A percentile compares a stretch with the other conserved stretches of the same genome.
Conservation (phyloP, 306 rosid species). For the Trifolium pratense region DNA sequence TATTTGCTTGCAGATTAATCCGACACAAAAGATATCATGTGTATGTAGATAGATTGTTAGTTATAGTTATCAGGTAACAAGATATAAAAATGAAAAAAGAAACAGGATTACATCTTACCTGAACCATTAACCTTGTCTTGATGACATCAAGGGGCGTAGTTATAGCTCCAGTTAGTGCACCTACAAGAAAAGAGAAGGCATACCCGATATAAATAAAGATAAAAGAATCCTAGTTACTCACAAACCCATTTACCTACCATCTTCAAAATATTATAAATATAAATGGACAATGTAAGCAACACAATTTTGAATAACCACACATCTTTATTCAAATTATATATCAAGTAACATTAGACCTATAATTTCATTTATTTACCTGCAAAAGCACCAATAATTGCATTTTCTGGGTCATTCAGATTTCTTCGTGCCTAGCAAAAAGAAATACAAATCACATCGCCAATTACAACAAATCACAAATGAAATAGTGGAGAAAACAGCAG, state of each 20-base stretch:
- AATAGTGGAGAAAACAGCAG: slow-evolving; percentile 36
- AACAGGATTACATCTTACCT: slow-evolving; percentile 54
- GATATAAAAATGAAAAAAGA: background rate
- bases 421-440: slow-evolving; percentile 67
- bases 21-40: slow-evolving; percentile 2
- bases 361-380: slow-evolving; percentile 64
- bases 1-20: slow-evolving; percentile 31
- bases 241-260: background rate
- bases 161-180: slow-evolving; percentile 93
- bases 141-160: slow-evolving; percentile 97
- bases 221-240: slow-evolving; percentile 10
- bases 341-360: slow-evolving; percentile 10
- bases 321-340: background rate
- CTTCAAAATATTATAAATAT: background rate
- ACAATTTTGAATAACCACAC: background rate
- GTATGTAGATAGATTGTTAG: slow-evolving; percentile 2
- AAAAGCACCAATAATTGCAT: slow-evolving; percentile 94
- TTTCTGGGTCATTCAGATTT: slow-evolving; percentile 86
- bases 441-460: slow-evolving; percentile 39
- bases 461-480: slow-evolving; percentile 17
- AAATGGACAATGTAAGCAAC: slow-evolving; percentile 3
- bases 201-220: background rate
- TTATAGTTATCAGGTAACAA: background rate
- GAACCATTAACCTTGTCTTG: slow-evolving; percentile 93
- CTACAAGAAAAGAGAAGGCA: slow-evolving; percentile 47